Evolutionary conservation across 306 rosid species (phyloP).

Genomic region (Begonia loranthoides): DNA sequence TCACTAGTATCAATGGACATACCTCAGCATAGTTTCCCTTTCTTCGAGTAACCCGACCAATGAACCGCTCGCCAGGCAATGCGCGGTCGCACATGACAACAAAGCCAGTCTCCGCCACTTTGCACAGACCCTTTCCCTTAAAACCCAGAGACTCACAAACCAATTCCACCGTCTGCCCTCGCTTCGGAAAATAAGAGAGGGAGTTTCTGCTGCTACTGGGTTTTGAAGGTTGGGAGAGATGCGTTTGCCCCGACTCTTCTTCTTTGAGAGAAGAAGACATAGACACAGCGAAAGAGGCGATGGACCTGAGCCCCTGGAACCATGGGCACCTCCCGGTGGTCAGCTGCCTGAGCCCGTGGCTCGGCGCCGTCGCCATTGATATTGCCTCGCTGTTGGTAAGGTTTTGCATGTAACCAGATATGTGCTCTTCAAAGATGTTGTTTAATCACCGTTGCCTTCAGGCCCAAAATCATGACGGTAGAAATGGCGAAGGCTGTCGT

Average conservation of each 20-base stretch:
- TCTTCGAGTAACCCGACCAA: slow-evolving; percentile 69
- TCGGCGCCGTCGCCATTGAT: slow-evolving; percentile 48
- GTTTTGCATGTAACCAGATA: no score
- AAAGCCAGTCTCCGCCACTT: slow-evolving; percentile 60
- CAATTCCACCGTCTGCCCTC: slow-evolving; percentile 72
- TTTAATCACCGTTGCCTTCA: no score
- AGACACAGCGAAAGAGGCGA: slow-evolving; percentile 22
- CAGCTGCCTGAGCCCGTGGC: slow-evolving; percentile 40
- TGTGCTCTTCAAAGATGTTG: no score
- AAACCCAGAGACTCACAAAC: slow-evolving; percentile 73
- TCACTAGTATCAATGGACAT: not conserved
- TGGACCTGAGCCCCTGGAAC: slow-evolving; percentile 22
- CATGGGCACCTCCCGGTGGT: slow-evolving; percentile 23
- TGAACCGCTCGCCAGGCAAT: slow-evolving; percentile 86
- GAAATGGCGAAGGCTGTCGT: no score
- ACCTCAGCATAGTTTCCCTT: slow-evolving; percentile 84
- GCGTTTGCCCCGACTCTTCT: slow-evolving; percentile 27
- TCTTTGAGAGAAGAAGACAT: slow-evolving; percentile 20
- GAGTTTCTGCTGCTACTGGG: slow-evolving; percentile 6
- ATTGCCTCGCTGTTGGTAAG: not conserved
- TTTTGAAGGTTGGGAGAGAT: slow-evolving; percentile 11
- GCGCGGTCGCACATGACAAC: slow-evolving; percentile 87
- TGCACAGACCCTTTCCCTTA: slow-evolving; percentile 89
- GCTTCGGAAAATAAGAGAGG: slow-evolving; percentile 60
- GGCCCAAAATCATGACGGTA: no score